Evolutionary conservation across 225 moss, liverwort and hornwort genomes (phyloP), one percentile per base, ranked within the genome.

Genomic region (Physcomitrellopsis africana): DNA sequence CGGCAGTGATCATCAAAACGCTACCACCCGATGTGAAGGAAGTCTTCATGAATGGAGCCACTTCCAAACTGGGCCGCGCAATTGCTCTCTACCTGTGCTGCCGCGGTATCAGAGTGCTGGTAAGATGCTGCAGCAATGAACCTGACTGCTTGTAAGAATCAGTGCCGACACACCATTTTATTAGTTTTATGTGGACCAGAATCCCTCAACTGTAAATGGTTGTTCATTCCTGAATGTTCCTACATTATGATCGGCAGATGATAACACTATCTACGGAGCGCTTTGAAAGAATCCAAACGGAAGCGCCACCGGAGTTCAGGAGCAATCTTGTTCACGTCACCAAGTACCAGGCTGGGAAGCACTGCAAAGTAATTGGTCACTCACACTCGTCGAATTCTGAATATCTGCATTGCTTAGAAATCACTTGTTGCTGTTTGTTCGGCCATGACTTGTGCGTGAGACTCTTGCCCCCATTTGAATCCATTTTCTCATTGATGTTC

Each of bases 21-120:
- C 72, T 90, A 24, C 79, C 76, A 16, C 51, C 51, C 3, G 73
- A 86, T 59, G 68, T 60, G 7, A 77, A 81, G n/a, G 86, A 90
- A 77, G 90, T 93, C 6, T 90, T 89, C 72, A 79, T 90, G 83
- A 93, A 84, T 3, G 92, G 90, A 74, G 88, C 90, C n/a, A 93
- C 90, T 29, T 92, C 92, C 43, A 92, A 92, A 65, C 72, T 92
- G 24, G 92, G 90, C 17, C 84, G 88, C 15, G 92, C 90, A 51
- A 86, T 92, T 32, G 90, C 85, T 69, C 76, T 92, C 7, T 83
- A 86, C 57, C 85, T 92, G 51, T 86, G 82, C 79, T 73, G 68
- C 11, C 84, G 81, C 23, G 81, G 72, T 27, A 63, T 88, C 9
- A 77, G 85, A 17, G 88, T 90, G 16, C 69, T 90, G 86, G 92